phyloP scores from a whole-genome alignment of 2,329 filamentous ascomycete genomes.

The Pseudocercospora musae region DNA sequence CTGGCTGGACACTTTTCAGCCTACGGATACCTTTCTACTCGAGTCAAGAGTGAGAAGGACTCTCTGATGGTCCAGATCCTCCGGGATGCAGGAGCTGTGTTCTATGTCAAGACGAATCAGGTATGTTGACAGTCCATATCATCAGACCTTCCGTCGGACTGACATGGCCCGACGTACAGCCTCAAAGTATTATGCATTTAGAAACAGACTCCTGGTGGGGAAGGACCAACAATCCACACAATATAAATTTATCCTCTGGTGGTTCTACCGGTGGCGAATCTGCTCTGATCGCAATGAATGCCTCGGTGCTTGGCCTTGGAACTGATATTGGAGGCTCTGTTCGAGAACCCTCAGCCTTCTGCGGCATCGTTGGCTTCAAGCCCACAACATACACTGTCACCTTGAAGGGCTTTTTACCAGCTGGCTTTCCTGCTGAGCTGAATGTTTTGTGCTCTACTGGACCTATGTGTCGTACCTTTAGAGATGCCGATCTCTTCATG shows the following conservation, averaged over 20 bases:
- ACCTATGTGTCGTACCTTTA: conserved; percentile 15
- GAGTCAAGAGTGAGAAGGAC: conserved; percentile 11
- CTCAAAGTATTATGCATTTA: conserved; percentile 19
- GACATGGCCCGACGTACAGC: background rate
- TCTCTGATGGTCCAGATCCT: conserved; percentile 15
- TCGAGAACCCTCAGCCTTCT: conserved; percentile 80
- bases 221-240: conserved; percentile 17
- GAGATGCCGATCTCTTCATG: conserved; percentile 20
- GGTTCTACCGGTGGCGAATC: conserved; percentile 34
- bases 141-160: background rate
- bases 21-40: conserved; percentile 14
- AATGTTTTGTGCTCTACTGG: conserved; percentile 21
- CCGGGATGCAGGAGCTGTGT: conserved; percentile 19
- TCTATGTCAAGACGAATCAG: conserved; percentile 23
- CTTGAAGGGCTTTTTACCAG: conserved; percentile 16
- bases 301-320: conserved; percentile 57
- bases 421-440: conserved; percentile 19
- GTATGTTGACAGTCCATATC: background rate
- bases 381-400: conserved; percentile 28
- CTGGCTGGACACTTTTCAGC: conserved; percentile 14
- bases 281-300: conserved; percentile 56
- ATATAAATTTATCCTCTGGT: conserved; percentile 19
- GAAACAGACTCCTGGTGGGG: conserved; percentile 16
- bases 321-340: conserved; percentile 61
- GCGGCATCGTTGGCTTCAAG: conserved; percentile 33